Conservation (phyloP, 2,329 filamentous ascomycete genomes). For the Diaporthe caulivora region DNA sequence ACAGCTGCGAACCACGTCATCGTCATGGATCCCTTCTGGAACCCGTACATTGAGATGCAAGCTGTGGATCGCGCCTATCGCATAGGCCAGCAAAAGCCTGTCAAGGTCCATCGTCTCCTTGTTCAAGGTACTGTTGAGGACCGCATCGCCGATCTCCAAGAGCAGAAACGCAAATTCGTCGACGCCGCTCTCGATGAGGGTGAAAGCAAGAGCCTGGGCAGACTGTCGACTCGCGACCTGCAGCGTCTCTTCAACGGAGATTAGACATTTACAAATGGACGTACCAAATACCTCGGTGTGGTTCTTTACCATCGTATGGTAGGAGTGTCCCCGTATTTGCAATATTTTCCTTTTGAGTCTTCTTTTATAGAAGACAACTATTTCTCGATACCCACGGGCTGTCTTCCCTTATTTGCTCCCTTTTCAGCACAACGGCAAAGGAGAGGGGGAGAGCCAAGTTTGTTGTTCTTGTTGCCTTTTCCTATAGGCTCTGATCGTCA, state of each 20-base stretch:
- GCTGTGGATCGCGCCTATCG: slow-evolving; percentile 91
- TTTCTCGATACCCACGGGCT: slow-evolving; percentile 5
- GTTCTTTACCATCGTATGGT: background rate
- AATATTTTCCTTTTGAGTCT: background rate
- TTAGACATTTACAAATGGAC: background rate
- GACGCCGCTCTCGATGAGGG: slow-evolving; percentile 84
- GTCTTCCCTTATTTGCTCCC: background rate
- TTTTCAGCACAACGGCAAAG: background rate
- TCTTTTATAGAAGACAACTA: background rate
- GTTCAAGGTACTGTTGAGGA: slow-evolving; percentile 87
- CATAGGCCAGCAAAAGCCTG: slow-evolving; percentile 81
- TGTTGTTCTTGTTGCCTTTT: background rate
- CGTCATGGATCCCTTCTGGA: slow-evolving; percentile 92
- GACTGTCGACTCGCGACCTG: slow-evolving; percentile 76
- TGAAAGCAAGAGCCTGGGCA: slow-evolving; percentile 73
- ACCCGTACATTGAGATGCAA: slow-evolving; percentile 92
- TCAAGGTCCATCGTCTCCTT: slow-evolving; percentile 84
- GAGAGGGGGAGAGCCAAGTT: background rate
- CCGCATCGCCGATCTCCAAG: slow-evolving; percentile 82
- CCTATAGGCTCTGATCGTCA: background rate
- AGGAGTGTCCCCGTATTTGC: background rate
- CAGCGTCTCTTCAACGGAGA: slow-evolving; percentile 71
- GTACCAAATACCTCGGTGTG: background rate
- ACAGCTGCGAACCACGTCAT: slow-evolving; percentile 87
- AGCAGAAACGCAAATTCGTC: slow-evolving; percentile 82